A percentile compares a stretch with the other conserved stretches of the same genome.
Evolutionary conservation across 2,329 filamentous ascomycete genomes (phyloP).

Genomic region (Aspergillus novofumigatus): DNA sequence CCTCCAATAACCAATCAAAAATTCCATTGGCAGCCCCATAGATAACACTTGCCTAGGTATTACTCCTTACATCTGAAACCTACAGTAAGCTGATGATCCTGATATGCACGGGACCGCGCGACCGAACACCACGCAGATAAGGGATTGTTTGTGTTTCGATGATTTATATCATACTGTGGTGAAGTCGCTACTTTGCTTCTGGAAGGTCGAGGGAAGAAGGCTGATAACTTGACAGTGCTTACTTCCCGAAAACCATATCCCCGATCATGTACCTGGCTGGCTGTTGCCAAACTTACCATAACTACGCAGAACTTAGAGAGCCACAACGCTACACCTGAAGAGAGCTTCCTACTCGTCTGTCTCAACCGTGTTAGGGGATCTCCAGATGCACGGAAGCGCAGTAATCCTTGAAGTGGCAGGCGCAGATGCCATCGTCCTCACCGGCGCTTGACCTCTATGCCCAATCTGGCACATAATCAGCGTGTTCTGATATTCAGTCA

Average conservation of each 20-base stretch:
- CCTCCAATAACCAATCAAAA: not conserved
- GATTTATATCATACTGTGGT: not conserved
- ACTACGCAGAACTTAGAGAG: not conserved
- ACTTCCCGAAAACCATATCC: not conserved
- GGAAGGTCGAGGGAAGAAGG: not conserved
- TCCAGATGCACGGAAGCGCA: slow-evolving; percentile 26
- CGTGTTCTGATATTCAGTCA: not conserved
- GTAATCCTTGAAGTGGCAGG: slow-evolving; percentile 12
- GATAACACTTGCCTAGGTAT: not conserved
- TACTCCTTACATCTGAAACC: not conserved
- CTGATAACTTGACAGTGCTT: not conserved
- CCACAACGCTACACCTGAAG: not conserved
- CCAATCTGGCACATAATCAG: not conserved
- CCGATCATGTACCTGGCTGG: not conserved
- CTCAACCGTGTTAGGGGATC: not conserved
- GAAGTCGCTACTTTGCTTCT: not conserved
- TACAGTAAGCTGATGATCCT: not conserved
- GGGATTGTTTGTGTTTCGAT: not conserved
- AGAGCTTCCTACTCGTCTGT: not conserved
- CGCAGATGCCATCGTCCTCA: not conserved
- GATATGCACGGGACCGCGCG: not conserved
- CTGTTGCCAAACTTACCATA: not conserved
- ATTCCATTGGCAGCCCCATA: not conserved
- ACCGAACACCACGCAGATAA: not conserved
- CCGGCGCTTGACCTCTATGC: not conserved